phyloP scores from a whole-genome alignment of 2,329 filamentous ascomycete species.

The Aspergillus udagawae region DNA sequence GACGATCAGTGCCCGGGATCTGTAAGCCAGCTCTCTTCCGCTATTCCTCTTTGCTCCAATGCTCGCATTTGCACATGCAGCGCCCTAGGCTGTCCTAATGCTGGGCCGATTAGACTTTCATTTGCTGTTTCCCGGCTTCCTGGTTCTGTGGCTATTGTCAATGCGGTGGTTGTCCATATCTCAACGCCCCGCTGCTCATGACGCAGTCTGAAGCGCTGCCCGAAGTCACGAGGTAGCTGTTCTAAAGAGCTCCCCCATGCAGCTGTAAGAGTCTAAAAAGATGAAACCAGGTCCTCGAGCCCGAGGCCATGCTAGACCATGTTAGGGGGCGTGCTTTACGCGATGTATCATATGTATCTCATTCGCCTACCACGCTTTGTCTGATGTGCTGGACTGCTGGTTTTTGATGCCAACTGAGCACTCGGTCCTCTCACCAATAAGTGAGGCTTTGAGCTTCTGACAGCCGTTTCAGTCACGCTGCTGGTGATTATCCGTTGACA shows the following conservation, averaged over 20 bases:
- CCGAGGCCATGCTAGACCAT: slow-evolving; percentile 4
- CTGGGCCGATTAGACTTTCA: not conserved
- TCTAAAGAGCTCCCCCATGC: slow-evolving; percentile 13
- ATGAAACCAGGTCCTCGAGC: not conserved
- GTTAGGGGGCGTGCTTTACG: slow-evolving; percentile 13
- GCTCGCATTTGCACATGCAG: slow-evolving; percentile 1
- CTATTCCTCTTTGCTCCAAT: slow-evolving; percentile 10
- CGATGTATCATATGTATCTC: slow-evolving; percentile 11
- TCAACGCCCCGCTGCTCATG: slow-evolving; percentile 8
- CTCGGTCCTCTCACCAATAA: too few species aligned
- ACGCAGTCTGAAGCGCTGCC: slow-evolving; percentile 12
- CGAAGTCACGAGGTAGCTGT: slow-evolving; percentile 16
- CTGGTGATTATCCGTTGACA: too few species aligned
- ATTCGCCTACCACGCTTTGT: not conserved
- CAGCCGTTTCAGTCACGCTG: too few species aligned
- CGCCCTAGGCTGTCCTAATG: not conserved
- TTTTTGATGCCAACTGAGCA: not conserved
- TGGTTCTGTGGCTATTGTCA: slow-evolving; percentile 8
- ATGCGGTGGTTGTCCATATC: slow-evolving; percentile 4
- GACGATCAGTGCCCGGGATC: slow-evolving; percentile 34
- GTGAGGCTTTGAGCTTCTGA: too few species aligned
- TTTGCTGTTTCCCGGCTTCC: slow-evolving; percentile 9
- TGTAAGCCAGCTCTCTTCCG: slow-evolving; percentile 19
- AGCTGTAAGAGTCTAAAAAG: slow-evolving; percentile 4
- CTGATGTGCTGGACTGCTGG: slow-evolving; percentile 3